Percentiles rank a stretch among this genome's conserved stretches.
Conservation (phyloP, 768 basidiomycete genomes). For the Auricularia sp. region DNA sequence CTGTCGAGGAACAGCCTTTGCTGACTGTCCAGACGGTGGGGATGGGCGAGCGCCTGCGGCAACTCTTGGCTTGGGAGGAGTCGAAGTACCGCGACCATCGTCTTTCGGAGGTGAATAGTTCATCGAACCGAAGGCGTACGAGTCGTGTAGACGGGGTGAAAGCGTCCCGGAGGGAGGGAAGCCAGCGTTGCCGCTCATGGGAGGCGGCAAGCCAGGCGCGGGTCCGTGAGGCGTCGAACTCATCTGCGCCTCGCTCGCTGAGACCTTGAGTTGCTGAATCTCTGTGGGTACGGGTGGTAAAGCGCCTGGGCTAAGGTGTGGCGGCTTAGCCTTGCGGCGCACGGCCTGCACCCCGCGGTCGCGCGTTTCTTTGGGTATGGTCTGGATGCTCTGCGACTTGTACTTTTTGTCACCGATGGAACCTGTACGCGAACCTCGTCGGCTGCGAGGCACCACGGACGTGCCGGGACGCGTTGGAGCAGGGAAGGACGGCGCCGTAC, state of each 20-base stretch:
- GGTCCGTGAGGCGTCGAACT: neutral
- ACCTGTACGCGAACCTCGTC: neutral
- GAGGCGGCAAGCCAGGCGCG: neutral
- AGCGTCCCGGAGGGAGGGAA: constrained; percentile 1
- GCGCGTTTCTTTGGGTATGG: constrained; percentile 41
- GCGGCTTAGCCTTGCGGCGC: constrained; percentile 13
- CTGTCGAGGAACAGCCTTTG: neutral
- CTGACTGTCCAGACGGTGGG: neutral
- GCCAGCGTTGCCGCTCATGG: neutral
- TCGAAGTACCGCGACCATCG: neutral
- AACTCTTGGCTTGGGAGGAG: neutral
- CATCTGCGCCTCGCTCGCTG: neutral
- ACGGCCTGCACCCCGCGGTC: constrained; percentile 51
- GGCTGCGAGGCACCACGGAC: constrained; percentile 15
- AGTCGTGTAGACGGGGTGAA: constrained; percentile 4
- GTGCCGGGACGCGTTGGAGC: constrained; percentile 19
- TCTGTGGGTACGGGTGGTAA: neutral
- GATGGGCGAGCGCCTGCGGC: neutral
- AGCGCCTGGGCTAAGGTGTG: constrained; percentile 2
- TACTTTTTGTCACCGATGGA: constrained; percentile 33
- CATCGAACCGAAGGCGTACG: constrained; percentile 2
- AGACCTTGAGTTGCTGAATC: constrained; percentile 2
- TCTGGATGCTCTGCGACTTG: constrained; percentile 62
- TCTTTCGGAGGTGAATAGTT: neutral
- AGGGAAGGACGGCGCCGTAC: neutral